These are phyloP conservation scores for Tephrocybe rancida DNA, from an alignment of 768 basidiomycete genomes.

Conservation along the genomic window DNA sequence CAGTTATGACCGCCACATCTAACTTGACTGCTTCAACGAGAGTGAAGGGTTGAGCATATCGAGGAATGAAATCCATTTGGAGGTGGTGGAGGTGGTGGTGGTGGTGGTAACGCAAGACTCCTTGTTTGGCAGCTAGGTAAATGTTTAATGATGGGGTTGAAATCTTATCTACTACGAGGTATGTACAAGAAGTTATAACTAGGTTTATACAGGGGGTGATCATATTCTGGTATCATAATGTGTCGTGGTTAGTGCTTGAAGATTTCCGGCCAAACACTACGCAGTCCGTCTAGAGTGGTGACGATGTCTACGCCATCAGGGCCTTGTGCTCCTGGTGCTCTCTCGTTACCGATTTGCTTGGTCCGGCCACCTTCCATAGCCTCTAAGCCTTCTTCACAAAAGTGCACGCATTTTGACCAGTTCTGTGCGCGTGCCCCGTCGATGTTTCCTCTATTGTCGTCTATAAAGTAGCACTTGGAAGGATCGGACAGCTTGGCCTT, in stretches of 20 bases:
- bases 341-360: constrained; percentile 47
- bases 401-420: constrained; percentile 79
- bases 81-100: neutral
- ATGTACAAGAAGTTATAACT: neutral
- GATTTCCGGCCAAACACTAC: constrained; percentile 74
- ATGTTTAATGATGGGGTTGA: too few relatives aligned
- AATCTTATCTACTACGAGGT: constrained; percentile 1
- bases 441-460: constrained; percentile 75
- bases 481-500: constrained; percentile 64
- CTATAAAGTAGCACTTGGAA: constrained; percentile 75
- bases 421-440: constrained; percentile 63
- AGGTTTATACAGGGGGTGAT: constrained; percentile 6
- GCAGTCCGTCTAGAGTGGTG: constrained; percentile 62
- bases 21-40: constrained; percentile 62
- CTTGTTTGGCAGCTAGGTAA: too few relatives aligned
- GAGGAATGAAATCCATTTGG: constrained; percentile 67
- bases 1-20: constrained; percentile 67
- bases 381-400: constrained; percentile 68
- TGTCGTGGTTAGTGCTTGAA: constrained; percentile 43
- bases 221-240: constrained; percentile 11
- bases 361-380: constrained; percentile 63
- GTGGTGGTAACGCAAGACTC: neutral
- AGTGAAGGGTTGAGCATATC: constrained; percentile 76
- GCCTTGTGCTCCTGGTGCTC: constrained; percentile 30
- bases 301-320: constrained; percentile 55